Evolutionary conservation across 75 land plant genomes (phyloP).

Genomic region (Adiantum capillusveneris): DNA sequence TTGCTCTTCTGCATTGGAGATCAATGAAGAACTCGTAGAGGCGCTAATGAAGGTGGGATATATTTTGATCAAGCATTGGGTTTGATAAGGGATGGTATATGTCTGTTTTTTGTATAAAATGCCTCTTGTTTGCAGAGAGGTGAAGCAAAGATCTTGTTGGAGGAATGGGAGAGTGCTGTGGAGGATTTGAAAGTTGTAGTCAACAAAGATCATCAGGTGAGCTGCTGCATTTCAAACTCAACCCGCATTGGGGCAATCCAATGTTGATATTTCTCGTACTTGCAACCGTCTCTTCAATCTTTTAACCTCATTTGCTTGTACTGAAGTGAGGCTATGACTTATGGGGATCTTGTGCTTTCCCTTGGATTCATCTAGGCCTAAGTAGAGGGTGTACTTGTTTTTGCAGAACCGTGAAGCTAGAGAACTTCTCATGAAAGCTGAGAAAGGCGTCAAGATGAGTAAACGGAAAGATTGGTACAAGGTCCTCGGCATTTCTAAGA

Average conservation of each 20-base stretch:
- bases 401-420: slow-evolving; percentile 24
- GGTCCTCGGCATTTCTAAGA: slow-evolving; percentile 79
- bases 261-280: too few species aligned
- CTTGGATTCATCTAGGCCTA: too few species aligned
- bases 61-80: neutral
- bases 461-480: slow-evolving; percentile 98
- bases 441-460: slow-evolving; percentile 78
- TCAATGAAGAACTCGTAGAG: slow-evolving; percentile 73
- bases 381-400: too few species aligned
- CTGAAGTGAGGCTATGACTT: too few species aligned
- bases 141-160: slow-evolving; percentile 79
- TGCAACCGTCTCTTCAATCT: too few species aligned
- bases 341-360: too few species aligned
- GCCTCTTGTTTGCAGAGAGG: slow-evolving; percentile 62
- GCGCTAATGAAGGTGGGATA: slow-evolving; percentile 73
- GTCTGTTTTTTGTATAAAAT: neutral
- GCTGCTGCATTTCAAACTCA: too few species aligned
- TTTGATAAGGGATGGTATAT: neutral
- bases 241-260: too few species aligned
- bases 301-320: too few species aligned
- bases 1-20: slow-evolving; percentile 68
- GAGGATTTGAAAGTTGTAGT: slow-evolving; percentile 73
- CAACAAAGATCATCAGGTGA: slow-evolving; percentile 86
- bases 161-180: slow-evolving; percentile 98
- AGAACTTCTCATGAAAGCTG: slow-evolving; percentile 79